Percentiles rank a stretch among this genome's conserved stretches.
Evolutionary conservation across 805 yeast genomes (phyloP).

Genomic region (Grigorovia yakushimaensis): DNA sequence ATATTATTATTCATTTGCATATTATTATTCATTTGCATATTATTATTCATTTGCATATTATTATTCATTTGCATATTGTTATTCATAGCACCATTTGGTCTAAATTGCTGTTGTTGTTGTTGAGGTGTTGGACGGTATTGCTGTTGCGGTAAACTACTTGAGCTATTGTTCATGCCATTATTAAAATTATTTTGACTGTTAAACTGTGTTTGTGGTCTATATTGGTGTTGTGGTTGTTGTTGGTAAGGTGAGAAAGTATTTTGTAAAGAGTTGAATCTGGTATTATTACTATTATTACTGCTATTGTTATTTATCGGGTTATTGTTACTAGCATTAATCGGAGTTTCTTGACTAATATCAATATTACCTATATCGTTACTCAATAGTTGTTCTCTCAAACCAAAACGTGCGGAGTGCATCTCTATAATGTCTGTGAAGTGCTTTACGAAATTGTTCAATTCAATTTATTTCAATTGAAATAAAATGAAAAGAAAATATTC

Average conservation of each 20-base stretch:
- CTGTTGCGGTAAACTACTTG: conserved; percentile 3
- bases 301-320: not conserved
- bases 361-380: conserved; percentile 35
- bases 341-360: conserved; percentile 36
- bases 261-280: conserved; percentile 1
- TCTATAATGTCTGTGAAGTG: not conserved
- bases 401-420: conserved; percentile 8
- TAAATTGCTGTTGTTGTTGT: conserved; percentile 10
- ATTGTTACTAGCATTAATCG: conserved; percentile 14
- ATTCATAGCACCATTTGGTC: not conserved
- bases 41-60: not conserved
- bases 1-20: conserved; percentile 1
- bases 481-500: too few species aligned
- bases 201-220: conserved; percentile 2
- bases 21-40: conserved; percentile 10
- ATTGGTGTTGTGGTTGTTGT: conserved; percentile 5
- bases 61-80: conserved; percentile 5
- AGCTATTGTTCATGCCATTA: conserved; percentile 5
- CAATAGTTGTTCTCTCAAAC: conserved; percentile 30
- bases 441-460: too few species aligned
- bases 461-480: too few species aligned
- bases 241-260: conserved; percentile 1
- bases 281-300: not conserved
- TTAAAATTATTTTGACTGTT: not conserved
- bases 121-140: not conserved